Conservation (phyloP, 768 basidiomycete species). For the Suillus paluster region DNA sequence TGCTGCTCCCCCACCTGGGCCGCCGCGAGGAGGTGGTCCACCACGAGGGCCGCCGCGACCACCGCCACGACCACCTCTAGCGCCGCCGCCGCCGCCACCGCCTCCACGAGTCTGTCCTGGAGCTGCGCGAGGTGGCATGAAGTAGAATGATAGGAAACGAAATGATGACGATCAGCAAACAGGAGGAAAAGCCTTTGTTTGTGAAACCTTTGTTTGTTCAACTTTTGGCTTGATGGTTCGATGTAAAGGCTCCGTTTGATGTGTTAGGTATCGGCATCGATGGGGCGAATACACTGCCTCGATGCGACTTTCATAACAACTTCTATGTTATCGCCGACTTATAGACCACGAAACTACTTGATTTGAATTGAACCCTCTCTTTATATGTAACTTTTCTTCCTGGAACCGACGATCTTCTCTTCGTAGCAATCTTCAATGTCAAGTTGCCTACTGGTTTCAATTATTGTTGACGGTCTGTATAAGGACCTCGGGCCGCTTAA, state of each 20-base stretch:
- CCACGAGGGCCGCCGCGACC: slow-evolving; percentile 21
- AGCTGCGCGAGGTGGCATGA: slow-evolving; percentile 47
- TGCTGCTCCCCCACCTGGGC: slow-evolving; percentile 21
- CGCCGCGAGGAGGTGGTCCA: slow-evolving; percentile 15
- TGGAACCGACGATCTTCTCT: neutral
- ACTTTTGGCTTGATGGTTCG: neutral
- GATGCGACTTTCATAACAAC: neutral
- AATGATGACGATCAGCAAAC: neutral
- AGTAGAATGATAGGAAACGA: neutral
- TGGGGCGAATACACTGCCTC: neutral
- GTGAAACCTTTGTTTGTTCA: slow-evolving; percentile 2
- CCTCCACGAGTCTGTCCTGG: slow-evolving; percentile 38
- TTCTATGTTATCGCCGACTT: slow-evolving; percentile 4
- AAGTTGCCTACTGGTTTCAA: neutral
- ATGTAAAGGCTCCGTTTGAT: slow-evolving; percentile 1
- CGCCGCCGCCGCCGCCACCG: slow-evolving; percentile 40
- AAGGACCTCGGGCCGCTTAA: neutral
- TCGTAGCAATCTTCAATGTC: neutral
- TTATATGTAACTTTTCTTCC: neutral
- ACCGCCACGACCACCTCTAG: slow-evolving; percentile 31
- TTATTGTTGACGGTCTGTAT: neutral
- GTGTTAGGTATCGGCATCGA: neutral
- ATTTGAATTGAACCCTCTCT: neutral
- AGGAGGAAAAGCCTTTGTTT: slow-evolving; percentile 1
- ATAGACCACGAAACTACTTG: neutral